Percentiles rank a stretch among this genome's conserved stretches.
These are phyloP conservation scores for Telfairia occidentalis DNA, from an alignment of 331 rosid genomes.

Conservation along the genomic window DNA sequence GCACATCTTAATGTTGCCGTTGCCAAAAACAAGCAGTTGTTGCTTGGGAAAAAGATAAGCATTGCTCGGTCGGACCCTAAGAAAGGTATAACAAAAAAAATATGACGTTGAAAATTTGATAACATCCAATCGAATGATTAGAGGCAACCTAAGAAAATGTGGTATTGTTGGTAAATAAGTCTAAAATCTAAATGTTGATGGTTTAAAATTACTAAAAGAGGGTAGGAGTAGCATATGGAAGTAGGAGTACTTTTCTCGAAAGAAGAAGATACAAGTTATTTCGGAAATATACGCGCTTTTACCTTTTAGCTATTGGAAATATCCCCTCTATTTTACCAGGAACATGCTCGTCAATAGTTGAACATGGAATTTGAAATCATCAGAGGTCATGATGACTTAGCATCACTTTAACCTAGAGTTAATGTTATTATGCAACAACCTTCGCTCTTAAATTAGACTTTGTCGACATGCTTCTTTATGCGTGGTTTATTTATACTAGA, in stretches of 20 bases:
- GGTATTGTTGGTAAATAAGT: not conserved
- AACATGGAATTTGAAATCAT: not conserved
- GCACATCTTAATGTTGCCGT: constrained; percentile 66
- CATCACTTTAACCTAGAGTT: not conserved
- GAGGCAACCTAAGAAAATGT: not conserved
- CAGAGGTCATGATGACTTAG: not conserved
- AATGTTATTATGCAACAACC: not conserved
- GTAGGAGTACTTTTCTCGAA: not conserved
- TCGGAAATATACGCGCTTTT: not conserved
- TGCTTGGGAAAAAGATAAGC: constrained; percentile 70
- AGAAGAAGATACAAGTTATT: not conserved
- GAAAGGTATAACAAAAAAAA: constrained; percentile 33
- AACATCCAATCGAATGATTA: constrained; percentile 11
- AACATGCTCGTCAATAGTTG: not conserved
- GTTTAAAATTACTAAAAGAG: not conserved
- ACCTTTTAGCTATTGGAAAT: not conserved
- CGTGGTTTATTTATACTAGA: not conserved
- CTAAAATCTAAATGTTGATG: not conserved
- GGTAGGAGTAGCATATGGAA: not conserved
- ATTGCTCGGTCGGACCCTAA: constrained; percentile 75
- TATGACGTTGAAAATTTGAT: constrained; percentile 18
- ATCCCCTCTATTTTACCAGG: not conserved
- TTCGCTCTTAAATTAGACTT: not conserved
- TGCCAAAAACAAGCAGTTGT: constrained; percentile 48
- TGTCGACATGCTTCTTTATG: too few relatives aligned